A percentile compares a stretch with the other conserved stretches of the same genome.
phyloP scores from a whole-genome alignment of 2,329 filamentous ascomycete species.

The Verticillium albo-atrum region DNA sequence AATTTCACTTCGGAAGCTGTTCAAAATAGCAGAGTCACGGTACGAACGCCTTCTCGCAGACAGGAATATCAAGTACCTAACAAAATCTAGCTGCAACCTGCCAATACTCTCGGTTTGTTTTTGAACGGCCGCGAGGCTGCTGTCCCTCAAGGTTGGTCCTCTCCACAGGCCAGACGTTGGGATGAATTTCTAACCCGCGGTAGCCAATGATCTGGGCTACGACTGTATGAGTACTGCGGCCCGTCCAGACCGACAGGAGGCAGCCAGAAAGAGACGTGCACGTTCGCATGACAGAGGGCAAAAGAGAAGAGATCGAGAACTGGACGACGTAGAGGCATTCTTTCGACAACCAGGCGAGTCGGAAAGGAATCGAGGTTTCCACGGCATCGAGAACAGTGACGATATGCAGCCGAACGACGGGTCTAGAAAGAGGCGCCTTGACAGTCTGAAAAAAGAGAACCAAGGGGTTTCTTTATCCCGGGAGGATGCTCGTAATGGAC shows the following conservation, averaged over 20 bases:
- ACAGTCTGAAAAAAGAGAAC: too few species aligned
- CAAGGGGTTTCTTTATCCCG: background rate
- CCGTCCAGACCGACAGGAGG: background rate
- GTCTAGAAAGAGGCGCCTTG: too few species aligned
- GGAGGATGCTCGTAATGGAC: background rate
- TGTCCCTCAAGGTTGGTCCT: conserved; percentile 21
- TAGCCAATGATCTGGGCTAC: conserved; percentile 7
- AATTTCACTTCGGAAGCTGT: conserved; percentile 54
- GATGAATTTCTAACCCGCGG: background rate
- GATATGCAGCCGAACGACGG: too few species aligned
- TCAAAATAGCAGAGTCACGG: conserved; percentile 31
- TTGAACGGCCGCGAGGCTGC: conserved; percentile 31
- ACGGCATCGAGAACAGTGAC: too few species aligned
- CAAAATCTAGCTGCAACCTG: conserved; percentile 26
- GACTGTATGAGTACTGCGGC: conserved; percentile 12
- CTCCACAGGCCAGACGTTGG: background rate
- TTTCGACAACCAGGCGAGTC: conserved; percentile 15
- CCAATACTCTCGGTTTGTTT: conserved; percentile 36
- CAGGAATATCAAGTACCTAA: background rate
- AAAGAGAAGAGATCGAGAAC: conserved; percentile 23
- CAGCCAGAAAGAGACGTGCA: background rate
- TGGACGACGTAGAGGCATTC: conserved; percentile 30
- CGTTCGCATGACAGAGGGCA: conserved; percentile 17
- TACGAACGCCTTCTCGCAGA: conserved; percentile 10
- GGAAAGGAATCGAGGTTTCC: too few species aligned